phyloP scores from a whole-genome alignment of 768 basidiomycete species.

The Strobilomyces confusus region DNA sequence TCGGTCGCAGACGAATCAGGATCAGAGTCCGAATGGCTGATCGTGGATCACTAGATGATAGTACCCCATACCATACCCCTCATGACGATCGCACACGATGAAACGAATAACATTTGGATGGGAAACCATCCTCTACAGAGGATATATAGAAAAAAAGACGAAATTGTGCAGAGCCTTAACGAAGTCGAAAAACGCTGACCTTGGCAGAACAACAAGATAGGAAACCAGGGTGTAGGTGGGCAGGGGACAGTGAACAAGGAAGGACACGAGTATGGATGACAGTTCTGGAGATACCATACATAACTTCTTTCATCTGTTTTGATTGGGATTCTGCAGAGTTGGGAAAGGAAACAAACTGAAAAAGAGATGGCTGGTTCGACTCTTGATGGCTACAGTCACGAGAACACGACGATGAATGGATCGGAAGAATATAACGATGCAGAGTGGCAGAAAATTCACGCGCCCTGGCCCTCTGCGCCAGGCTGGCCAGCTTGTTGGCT shows the following conservation, averaged over 20 bases:
- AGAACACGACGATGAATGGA: slow-evolving; percentile 24
- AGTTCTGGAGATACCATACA: slow-evolving; percentile 32
- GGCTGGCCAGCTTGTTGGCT: slow-evolving; percentile 69
- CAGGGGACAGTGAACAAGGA: slow-evolving; percentile 20
- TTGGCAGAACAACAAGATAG: slow-evolving; percentile 25
- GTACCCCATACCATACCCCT: slow-evolving; percentile 24
- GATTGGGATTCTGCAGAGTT: slow-evolving; percentile 29
- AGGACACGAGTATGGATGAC: slow-evolving; percentile 28
- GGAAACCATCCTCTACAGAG: slow-evolving; percentile 31
- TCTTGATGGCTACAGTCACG: slow-evolving; percentile 33
- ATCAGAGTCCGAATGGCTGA: slow-evolving; percentile 92
- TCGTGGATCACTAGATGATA: slow-evolving; percentile 47
- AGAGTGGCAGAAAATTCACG: slow-evolving; percentile 25
- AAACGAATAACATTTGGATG: slow-evolving; percentile 26
- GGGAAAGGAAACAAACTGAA: slow-evolving; percentile 21
- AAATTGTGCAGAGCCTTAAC: slow-evolving; percentile 13
- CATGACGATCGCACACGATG: slow-evolving; percentile 7
- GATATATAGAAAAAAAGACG: slow-evolving; percentile 24
- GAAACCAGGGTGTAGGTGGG: slow-evolving; percentile 13
- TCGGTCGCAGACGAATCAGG: slow-evolving; percentile 63
- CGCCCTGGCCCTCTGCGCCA: slow-evolving; percentile 48
- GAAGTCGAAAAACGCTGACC: slow-evolving; percentile 24
- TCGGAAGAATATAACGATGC: slow-evolving; percentile 24
- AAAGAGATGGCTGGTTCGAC: slow-evolving; percentile 16
- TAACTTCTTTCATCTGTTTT: slow-evolving; percentile 31